Conservation (phyloP, 441 rosid genomes). For the Brassica hybrid region DNA sequence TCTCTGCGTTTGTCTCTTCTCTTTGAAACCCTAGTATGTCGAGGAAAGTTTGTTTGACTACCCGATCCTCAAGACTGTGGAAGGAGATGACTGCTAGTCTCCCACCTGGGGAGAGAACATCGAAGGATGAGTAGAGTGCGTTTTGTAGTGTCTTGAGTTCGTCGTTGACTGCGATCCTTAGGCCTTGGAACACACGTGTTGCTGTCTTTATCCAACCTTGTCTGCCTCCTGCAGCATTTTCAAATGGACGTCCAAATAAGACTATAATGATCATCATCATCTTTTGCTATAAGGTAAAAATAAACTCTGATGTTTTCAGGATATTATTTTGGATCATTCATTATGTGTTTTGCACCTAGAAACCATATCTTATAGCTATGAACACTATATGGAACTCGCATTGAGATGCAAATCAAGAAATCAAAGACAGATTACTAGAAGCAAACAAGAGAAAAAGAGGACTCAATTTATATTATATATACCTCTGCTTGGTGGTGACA, state of each 20-base stretch:
- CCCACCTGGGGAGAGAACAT: constrained; percentile 87
- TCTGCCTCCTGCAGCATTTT: constrained; percentile 64
- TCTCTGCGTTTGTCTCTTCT: constrained; percentile 36
- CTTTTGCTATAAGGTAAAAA: background rate
- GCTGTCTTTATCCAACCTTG: constrained; percentile 99
- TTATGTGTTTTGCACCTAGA: no score
- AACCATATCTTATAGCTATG: constrained; percentile 3
- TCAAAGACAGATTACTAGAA: no score
- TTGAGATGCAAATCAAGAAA: no score
- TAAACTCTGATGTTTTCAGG: no score
- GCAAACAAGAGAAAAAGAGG: background rate
- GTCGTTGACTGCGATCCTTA: constrained; percentile 92
- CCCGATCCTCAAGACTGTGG: constrained; percentile 96
- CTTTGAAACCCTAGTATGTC: constrained; percentile 53
- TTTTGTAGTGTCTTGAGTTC: constrained; percentile 82
- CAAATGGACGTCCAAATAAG: background rate
- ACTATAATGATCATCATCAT: background rate
- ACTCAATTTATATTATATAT: background rate
- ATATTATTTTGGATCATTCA: no score
- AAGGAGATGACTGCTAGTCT: constrained; percentile 92
- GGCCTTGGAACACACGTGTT: constrained; percentile 89
- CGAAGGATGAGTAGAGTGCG: constrained; percentile 72
- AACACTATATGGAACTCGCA: background rate
- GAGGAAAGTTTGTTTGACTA: constrained; percentile 89
- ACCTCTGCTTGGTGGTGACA: constrained; percentile 62